Evolutionary conservation across 139 green algal species (phyloP), one percentile per base, ranked within the genome.

Genomic region (Pleodorina starrii): DNA sequence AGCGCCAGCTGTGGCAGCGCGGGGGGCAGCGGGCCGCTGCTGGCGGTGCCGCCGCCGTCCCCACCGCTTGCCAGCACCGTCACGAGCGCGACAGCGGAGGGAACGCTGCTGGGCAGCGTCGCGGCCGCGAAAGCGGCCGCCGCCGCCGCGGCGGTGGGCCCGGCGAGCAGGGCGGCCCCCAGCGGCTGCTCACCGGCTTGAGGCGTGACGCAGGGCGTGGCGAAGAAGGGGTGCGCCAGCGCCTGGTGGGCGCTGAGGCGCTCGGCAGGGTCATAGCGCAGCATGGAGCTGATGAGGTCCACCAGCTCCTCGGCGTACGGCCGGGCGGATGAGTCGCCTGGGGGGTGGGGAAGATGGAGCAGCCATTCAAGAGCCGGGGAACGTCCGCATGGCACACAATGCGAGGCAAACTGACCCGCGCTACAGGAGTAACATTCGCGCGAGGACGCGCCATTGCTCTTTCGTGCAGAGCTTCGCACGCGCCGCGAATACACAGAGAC

Each of bases 191-290:
- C 36, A 11, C 57, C 35, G 69, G 14, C 54, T 66, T 12, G 54
- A 66, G 6, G 69, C 72, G 38, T 16, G 17, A 82, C 19, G 74
- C 74, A 82, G 29, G 81, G 81, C 17, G 43, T 25, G 14, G 82
- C 80, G 91, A 99, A 97, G 89, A 99, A 99, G 51, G 93, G 90
- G 91, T 99, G 97, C 44, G 89, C 74, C 48, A 99, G 94, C 14
- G 96, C 96, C 84, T 97, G 88, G 11, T 75, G 82, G 0, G 97
- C 96, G 2, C 93, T 95, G 19, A 97, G 89, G 85, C 97, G 94
- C 50, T 96, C 59, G 1, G 84, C 36, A 0, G 96, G 94, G 5
- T 98, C 93, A 51, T 97, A 99, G 54, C 87, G 69, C 51, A 98
- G 93, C 96, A 98, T 98, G n/a, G 82, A 85, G 46, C 91, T 84